Percentiles rank a stretch among this genome's conserved stretches.
These are phyloP conservation scores for Madurella mycetomatis DNA, from an alignment of 2,329 filamentous ascomycete genomes.

Conservation along the genomic window DNA sequence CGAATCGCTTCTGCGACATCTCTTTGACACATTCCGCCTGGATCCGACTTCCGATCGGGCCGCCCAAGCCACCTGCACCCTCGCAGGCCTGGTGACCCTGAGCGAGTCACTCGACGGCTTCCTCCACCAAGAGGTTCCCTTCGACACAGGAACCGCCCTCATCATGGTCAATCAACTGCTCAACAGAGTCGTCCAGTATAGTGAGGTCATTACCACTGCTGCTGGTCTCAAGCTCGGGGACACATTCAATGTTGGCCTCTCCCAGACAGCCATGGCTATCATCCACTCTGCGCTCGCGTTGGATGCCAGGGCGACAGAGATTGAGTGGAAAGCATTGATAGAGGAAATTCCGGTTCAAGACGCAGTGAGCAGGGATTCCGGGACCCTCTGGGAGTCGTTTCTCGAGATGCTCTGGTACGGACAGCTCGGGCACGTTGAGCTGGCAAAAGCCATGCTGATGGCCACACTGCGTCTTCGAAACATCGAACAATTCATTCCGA, in stretches of 20 bases:
- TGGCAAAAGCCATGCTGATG: constrained; percentile 70
- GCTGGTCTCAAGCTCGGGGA: constrained; percentile 45
- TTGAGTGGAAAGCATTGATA: constrained; percentile 64
- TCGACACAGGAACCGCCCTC: constrained; percentile 49
- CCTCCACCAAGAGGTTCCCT: constrained; percentile 41
- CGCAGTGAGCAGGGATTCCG: constrained; percentile 64
- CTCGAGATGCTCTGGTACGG: constrained; percentile 62
- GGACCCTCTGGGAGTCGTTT: constrained; percentile 74
- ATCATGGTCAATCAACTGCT: constrained; percentile 62
- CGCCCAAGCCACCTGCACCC: constrained; percentile 58
- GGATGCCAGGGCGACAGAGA: constrained; percentile 65
- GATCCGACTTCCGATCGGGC: constrained; percentile 50
- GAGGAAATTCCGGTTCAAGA: constrained; percentile 58
- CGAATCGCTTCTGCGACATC: constrained; percentile 69
- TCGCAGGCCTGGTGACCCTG: constrained; percentile 59
- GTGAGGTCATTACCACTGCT: constrained; percentile 53
- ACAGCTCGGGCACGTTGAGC: constrained; percentile 47
- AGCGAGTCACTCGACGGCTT: constrained; percentile 55
- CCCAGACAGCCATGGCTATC: constrained; percentile 56
- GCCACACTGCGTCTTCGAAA: constrained; percentile 67
- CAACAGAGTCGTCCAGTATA: constrained; percentile 60
- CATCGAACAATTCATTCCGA: constrained; percentile 66
- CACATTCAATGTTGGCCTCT: constrained; percentile 48
- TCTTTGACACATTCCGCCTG: constrained; percentile 62
- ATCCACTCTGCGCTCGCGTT: constrained; percentile 63